These are phyloP conservation scores for Eucalyptus polybractea DNA, from an alignment of 345 rosid genomes.

Conservation along the genomic window DNA sequence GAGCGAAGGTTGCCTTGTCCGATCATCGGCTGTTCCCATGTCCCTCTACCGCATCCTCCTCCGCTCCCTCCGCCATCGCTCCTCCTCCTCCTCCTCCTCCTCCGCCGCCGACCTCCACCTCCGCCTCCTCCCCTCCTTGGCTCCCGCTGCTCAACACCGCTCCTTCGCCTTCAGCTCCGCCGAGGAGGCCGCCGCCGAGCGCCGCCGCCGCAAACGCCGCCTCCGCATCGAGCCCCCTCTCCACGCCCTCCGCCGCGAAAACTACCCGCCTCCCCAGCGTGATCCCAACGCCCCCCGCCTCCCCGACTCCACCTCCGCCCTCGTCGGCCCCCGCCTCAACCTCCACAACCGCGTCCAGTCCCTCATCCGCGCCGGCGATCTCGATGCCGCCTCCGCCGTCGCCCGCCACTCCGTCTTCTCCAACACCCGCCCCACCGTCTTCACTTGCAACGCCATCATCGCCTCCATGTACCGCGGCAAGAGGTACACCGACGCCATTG, in stretches of 20 bases:
- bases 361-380: constrained; percentile 85
- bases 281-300: constrained; percentile 94
- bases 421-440: constrained; percentile 75
- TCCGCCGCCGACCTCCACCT: neutral
- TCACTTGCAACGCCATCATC: constrained; percentile 92
- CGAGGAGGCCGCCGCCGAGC: constrained; percentile 94
- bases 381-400: constrained; percentile 76
- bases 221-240: constrained; percentile 92
- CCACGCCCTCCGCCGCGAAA: constrained; percentile 64
- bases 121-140: constrained; percentile 1
- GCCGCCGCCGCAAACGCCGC: constrained; percentile 84
- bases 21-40: constrained; percentile 6
- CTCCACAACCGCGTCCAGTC: constrained; percentile 94
- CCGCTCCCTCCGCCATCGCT: constrained; percentile 16
- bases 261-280: constrained; percentile 39
- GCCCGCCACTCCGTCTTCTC: constrained; percentile 75
- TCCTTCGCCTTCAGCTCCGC: constrained; percentile 74
- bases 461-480: constrained; percentile 91
- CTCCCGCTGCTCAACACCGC: constrained; percentile 7
- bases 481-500: constrained; percentile 67
- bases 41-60: constrained; percentile 35
- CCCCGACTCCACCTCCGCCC: constrained; percentile 77
- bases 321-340: constrained; percentile 78
- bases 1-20: neutral
- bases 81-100: constrained; percentile 1